phyloP scores from a whole-genome alignment of 176 grass and related monocot genomes.

The Coix lacrymajobi region DNA sequence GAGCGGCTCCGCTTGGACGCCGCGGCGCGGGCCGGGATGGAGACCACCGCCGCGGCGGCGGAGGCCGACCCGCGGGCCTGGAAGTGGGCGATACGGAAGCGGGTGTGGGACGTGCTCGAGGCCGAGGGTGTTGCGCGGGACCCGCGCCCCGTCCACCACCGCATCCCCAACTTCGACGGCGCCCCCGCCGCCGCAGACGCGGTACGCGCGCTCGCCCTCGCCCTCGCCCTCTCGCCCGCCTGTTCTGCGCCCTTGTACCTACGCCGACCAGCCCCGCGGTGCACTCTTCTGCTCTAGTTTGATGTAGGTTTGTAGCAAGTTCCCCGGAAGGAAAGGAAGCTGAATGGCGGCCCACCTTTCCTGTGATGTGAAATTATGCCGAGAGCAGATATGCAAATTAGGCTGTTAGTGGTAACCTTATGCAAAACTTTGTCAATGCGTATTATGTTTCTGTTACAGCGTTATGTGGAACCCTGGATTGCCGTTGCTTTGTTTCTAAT shows the following conservation, averaged over 20 bases:
- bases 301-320: not conserved
- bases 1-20: constrained; percentile 74
- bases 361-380: not conserved
- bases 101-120: constrained; percentile 80
- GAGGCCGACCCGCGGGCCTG: constrained; percentile 47
- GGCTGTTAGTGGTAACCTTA: not conserved
- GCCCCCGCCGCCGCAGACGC: constrained; percentile 52
- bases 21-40: constrained; percentile 66
- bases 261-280: not conserved
- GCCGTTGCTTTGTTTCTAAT: not conserved
- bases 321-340: not conserved
- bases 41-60: constrained; percentile 19
- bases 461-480: not conserved
- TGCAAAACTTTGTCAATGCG: not conserved
- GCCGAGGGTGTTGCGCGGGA: constrained; percentile 59
- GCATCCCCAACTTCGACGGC: constrained; percentile 87
- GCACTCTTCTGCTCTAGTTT: not conserved
- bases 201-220: constrained; percentile 14
- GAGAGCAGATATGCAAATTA: too few relatives aligned
- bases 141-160: constrained; percentile 90
- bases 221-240: not conserved
- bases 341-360: not conserved
- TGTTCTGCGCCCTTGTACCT: not conserved
- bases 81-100: constrained; percentile 86
- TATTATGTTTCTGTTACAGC: not conserved